Conservation (phyloP, 768 basidiomycete genomes). For the Tricholomella constricta region DNA sequence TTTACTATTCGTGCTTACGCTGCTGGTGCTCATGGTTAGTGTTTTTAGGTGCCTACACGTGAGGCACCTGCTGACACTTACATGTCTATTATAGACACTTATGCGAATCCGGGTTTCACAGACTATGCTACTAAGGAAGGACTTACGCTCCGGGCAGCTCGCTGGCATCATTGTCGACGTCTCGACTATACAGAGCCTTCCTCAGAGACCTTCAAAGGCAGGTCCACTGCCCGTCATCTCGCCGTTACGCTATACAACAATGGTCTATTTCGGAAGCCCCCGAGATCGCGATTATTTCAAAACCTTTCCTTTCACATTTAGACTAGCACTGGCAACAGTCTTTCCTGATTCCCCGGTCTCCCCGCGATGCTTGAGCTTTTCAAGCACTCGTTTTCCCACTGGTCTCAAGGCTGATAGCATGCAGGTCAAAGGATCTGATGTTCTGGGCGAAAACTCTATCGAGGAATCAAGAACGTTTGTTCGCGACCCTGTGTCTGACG, state of each 20-base stretch:
- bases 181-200: not conserved
- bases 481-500: too few relatives aligned
- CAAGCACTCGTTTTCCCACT: too few relatives aligned
- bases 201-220: not conserved
- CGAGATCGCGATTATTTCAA: not conserved
- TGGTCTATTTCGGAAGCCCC: not conserved
- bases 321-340: not conserved
- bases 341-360: too few relatives aligned
- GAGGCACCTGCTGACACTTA: not conserved
- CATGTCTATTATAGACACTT: not conserved
- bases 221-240: not conserved
- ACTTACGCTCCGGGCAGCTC: not conserved
- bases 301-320: not conserved
- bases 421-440: too few relatives aligned
- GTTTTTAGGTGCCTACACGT: too few relatives aligned
- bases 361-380: too few relatives aligned
- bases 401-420: too few relatives aligned
- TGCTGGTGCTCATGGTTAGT: not conserved
- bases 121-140: not conserved
- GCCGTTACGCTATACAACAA: not conserved
- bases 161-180: not conserved
- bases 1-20: not conserved
- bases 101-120: not conserved
- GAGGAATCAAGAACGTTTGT: too few relatives aligned
- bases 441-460: too few relatives aligned